A percentile compares a stretch with the other conserved stretches of the same genome.
phyloP scores from a whole-genome alignment of 305 asterid species.

The Fraxinus sp. region DNA sequence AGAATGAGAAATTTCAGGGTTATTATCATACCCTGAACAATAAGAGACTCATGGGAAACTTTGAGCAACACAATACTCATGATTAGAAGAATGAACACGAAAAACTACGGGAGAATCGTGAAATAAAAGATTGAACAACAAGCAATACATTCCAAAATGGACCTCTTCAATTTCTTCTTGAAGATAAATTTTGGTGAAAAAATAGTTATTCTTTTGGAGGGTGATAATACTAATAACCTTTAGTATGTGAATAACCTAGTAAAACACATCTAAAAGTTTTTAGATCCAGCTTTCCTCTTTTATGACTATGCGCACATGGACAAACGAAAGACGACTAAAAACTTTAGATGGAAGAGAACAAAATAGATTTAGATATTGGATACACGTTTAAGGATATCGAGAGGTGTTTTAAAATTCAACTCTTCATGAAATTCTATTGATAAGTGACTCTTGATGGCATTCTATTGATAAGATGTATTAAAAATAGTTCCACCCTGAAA shows the following conservation, averaged over 20 bases:
- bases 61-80: neutral
- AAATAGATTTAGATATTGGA: neutral
- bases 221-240: neutral
- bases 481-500: neutral
- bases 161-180: neutral
- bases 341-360: neutral
- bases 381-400: neutral
- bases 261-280: neutral
- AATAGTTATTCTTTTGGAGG: neutral
- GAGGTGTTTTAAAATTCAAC: neutral
- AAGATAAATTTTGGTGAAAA: neutral
- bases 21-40: neutral
- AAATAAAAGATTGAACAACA: neutral
- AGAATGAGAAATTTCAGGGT: neutral
- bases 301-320: neutral
- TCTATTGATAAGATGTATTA: neutral
- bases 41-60: neutral
- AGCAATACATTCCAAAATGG: neutral
- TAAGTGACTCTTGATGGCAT: neutral
- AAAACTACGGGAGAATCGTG: neutral
- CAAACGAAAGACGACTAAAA: neutral
- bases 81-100: neutral
- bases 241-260: neutral
- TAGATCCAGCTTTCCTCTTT: neutral
- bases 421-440: neutral